A percentile compares a stretch with the other conserved stretches of the same genome.
Conservation (phyloP, 2,329 filamentous ascomycete species). For the Trichoderma sp. region DNA sequence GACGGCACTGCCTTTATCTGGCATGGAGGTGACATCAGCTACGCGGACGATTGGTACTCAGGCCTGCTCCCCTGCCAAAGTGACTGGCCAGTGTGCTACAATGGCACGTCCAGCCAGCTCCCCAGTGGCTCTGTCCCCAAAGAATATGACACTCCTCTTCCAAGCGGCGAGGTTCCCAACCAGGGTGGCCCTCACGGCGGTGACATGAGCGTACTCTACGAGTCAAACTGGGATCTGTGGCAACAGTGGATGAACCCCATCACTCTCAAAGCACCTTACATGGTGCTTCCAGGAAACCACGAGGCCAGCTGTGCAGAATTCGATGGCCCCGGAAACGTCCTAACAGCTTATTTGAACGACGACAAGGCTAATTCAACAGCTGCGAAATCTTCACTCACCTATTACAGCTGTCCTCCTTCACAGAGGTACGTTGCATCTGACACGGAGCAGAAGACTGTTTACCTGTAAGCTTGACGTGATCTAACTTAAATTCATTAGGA, state of each 20-base stretch:
- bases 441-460: too few relatives aligned
- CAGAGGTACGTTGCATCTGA: neutral
- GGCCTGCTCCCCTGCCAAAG: slow-evolving; percentile 6
- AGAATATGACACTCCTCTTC: slow-evolving; percentile 15
- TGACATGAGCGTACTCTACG: slow-evolving; percentile 13
- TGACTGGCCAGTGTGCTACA: slow-evolving; percentile 13
- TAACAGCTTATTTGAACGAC: slow-evolving; percentile 10
- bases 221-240: slow-evolving; percentile 18
- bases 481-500: neutral
- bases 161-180: slow-evolving; percentile 2
- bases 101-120: slow-evolving; percentile 4
- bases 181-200: slow-evolving; percentile 8
- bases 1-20: slow-evolving; percentile 6
- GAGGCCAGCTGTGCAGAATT: slow-evolving; percentile 15
- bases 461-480: too few relatives aligned
- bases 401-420: slow-evolving; percentile 17
- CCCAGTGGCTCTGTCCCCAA: slow-evolving; percentile 1
- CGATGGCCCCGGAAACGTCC: slow-evolving; percentile 5
- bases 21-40: slow-evolving; percentile 17
- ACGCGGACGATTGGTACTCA: slow-evolving; percentile 14
- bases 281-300: slow-evolving; percentile 14
- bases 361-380: neutral
- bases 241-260: slow-evolving; percentile 13
- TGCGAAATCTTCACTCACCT: neutral
- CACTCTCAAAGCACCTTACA: neutral